phyloP scores from a whole-genome alignment of 2,329 filamentous ascomycete genomes.

The Trichoderma brevicompactum region DNA sequence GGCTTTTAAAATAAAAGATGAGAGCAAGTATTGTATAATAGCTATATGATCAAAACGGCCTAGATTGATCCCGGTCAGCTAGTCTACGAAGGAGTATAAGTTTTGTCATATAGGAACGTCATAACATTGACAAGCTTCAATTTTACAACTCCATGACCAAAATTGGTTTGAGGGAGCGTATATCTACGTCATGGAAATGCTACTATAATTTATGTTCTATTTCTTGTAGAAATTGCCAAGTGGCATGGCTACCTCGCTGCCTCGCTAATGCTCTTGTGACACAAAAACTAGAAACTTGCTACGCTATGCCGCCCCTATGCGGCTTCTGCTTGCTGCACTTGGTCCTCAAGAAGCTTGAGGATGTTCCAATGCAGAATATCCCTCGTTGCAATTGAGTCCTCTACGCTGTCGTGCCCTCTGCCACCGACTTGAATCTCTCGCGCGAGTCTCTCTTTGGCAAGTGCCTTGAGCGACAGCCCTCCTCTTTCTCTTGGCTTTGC shows the following conservation, averaged over 20 bases:
- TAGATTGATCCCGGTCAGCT: too few relatives aligned
- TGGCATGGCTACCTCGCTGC: not conserved
- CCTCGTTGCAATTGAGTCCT: conserved; percentile 51
- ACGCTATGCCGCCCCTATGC: not conserved
- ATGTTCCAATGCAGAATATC: conserved; percentile 49
- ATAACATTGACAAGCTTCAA: too few relatives aligned
- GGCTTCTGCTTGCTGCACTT: not conserved
- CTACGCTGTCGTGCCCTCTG: conserved; percentile 48
- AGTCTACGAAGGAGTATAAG: too few relatives aligned
- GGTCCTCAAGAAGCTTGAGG: conserved; percentile 9
- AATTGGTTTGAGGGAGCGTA: too few relatives aligned
- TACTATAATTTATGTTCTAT: too few relatives aligned
- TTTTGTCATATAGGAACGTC: too few relatives aligned
- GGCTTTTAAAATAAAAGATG: too few relatives aligned
- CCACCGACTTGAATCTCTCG: conserved; percentile 46
- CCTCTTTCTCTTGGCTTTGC: conserved; percentile 29
- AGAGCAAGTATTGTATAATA: too few relatives aligned
- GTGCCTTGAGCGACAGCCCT: conserved; percentile 46
- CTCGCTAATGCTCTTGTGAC: not conserved
- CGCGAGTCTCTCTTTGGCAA: conserved; percentile 44
- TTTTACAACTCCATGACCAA: too few relatives aligned
- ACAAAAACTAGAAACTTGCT: not conserved
- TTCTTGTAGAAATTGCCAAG: not conserved
- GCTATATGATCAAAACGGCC: too few relatives aligned
- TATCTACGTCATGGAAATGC: too few relatives aligned